Evolutionary conservation across 129 eudicot genomes (phyloP).

Genomic region (Oenanthe sinensis): DNA sequence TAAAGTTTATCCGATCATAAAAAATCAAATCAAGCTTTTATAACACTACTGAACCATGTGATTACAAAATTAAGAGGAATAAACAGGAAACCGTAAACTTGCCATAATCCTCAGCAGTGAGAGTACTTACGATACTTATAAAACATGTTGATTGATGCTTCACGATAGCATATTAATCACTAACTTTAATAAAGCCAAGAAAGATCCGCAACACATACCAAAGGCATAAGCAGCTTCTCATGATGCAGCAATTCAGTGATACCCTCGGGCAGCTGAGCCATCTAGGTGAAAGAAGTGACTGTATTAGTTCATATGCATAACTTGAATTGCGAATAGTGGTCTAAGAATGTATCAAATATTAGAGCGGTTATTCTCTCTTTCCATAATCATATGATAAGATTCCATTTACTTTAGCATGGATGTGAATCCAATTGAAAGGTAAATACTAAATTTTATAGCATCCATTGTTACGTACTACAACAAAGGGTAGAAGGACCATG

Average conservation of each 20-base stretch:
- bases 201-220: constrained; percentile 40
- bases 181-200: not conserved
- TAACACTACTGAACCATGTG: not conserved
- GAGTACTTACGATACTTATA: not conserved
- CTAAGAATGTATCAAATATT: not conserved
- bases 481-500: not conserved
- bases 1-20: not conserved
- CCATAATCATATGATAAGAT: not conserved
- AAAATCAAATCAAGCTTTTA: not conserved
- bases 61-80: not conserved
- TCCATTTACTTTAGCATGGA: not conserved
- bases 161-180: not conserved
- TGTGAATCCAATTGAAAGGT: not conserved
- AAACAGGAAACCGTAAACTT: not conserved
- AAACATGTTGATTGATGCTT: not conserved
- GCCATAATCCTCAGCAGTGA: not conserved
- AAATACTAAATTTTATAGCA: not conserved
- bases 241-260: constrained; percentile 85
- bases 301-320: not conserved
- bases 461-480: not conserved
- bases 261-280: constrained; percentile 96
- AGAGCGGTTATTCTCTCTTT: not conserved
- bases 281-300: constrained; percentile 34
- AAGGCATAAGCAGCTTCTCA: constrained; percentile 73
- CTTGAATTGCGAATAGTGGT: not conserved